A percentile compares a stretch with the other conserved stretches of the same genome.
These are phyloP conservation scores for Ceratocystis cubensis DNA, from an alignment of 2,329 filamentous ascomycete genomes.

Conservation along the genomic window DNA sequence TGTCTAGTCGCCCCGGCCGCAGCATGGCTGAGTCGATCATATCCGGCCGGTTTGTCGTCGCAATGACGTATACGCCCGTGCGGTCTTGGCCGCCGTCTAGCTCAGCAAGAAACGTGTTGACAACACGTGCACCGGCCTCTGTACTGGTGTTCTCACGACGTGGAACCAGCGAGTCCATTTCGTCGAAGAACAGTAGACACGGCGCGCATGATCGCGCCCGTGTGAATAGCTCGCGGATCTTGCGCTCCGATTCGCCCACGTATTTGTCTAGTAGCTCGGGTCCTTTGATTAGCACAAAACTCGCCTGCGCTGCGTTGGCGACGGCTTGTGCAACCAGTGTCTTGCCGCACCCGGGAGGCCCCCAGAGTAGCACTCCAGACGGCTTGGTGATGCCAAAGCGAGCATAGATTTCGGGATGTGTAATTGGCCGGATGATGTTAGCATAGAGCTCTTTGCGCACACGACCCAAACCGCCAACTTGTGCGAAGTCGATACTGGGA, in stretches of 20 bases:
- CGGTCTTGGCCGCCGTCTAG: slow-evolving; percentile 74
- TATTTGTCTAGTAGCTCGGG: slow-evolving; percentile 96
- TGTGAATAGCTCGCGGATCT: slow-evolving; percentile 81
- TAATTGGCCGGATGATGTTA: slow-evolving; percentile 84
- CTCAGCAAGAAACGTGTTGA: slow-evolving; percentile 90
- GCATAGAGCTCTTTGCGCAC: slow-evolving; percentile 70
- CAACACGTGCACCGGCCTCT: slow-evolving; percentile 76
- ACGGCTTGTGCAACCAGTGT: slow-evolving; percentile 93
- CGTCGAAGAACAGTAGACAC: slow-evolving; percentile 96
- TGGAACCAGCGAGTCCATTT: slow-evolving; percentile 85
- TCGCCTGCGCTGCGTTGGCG: slow-evolving; percentile 87
- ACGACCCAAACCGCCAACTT: slow-evolving; percentile 73
- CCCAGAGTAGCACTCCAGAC: slow-evolving; percentile 87
- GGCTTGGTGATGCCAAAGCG: slow-evolving; percentile 67
- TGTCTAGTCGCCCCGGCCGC: slow-evolving; percentile 77
- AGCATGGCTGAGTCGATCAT: slow-evolving; percentile 96
- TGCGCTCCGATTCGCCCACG: slow-evolving; percentile 88
- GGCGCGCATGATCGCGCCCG: slow-evolving; percentile 76
- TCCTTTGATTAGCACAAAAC: slow-evolving; percentile 96
- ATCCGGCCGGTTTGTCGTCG: slow-evolving; percentile 86
- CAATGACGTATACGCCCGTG: slow-evolving; percentile 83
- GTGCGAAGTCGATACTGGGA: slow-evolving; percentile 81
- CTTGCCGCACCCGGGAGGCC: slow-evolving; percentile 91
- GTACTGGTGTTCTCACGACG: slow-evolving; percentile 64
- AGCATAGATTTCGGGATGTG: slow-evolving; percentile 63